Base-by-base conservation (phyloP, 192 early-diverging fungal genomes). In the Linnemannia exigua region DNA sequence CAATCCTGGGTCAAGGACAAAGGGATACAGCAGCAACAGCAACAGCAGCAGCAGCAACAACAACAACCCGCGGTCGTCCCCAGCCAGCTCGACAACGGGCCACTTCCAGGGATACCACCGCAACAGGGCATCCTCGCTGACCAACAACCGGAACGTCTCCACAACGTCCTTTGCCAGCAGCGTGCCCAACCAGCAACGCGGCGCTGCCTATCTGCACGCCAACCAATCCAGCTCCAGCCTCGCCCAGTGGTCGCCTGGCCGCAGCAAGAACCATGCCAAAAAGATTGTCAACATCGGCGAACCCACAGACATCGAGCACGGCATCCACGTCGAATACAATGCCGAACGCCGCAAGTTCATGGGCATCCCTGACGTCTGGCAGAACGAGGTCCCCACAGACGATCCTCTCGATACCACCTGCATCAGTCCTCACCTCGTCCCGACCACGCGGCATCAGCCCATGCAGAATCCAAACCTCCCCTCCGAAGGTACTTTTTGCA, bases 301-400 rank as follows among this genome's bases (percentile, higher is more conserved):
- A 31, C 91, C 91, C 12, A 92, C 91, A 0, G 88, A 89, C 54
- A 88, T 92, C 47, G 90, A 92, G 73, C 91, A 92, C 69, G 91
- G 91, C 3, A 90, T 92, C 73, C 91, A 92, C 82, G 91, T 92
- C 14, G 91, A 90, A 48, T 92, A 88, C 72, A 89, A 92, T 68
- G 79, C 69, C 31, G 80, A 89, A 37, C 88, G 83, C 52, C 89
- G 90, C 44, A 92, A 90, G 79, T 92, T 89, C 38, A 89, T 92
- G 91, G 90, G 91, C 17, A 85, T 92, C 51, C 91, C 91, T n/a
- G 91, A 92, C 67, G 91, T 92, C 14, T 92, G 91, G 91, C 88
- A 89, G 61, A 87, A 88, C 46, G 87, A 79, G 38, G 72, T 92
- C 33, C 91, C 89, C 20, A 90, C 89, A 7, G 91, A 92, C 67